Evolutionary conservation across 345 rosid species (phyloP).

Genomic region (Gossypium turneri): DNA sequence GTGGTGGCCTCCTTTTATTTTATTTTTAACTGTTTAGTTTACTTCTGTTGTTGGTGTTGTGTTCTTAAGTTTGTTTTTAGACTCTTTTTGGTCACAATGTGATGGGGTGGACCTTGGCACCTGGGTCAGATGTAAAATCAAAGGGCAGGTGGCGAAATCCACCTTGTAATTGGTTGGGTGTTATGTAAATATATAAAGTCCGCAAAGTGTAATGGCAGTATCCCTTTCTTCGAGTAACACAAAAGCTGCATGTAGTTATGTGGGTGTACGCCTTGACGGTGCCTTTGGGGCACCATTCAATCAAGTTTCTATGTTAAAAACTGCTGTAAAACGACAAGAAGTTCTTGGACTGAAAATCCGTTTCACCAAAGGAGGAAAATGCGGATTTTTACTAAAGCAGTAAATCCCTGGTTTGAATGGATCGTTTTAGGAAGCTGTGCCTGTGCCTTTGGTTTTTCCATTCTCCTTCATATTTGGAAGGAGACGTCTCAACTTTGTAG

Average conservation of each 20-base stretch:
- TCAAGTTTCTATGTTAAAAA: background rate
- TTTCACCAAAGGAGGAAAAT: background rate
- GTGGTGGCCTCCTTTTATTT: background rate
- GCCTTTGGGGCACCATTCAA: background rate
- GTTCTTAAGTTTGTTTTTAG: background rate
- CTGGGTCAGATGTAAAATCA: conserved; percentile 7
- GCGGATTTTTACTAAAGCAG: background rate
- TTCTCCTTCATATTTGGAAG: too few species aligned
- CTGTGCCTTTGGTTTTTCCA: too few species aligned
- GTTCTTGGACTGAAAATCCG: background rate
- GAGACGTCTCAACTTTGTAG: too few species aligned
- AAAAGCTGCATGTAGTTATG: background rate
- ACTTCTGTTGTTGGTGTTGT: background rate
- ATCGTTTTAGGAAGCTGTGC: background rate
- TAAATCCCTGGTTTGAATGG: background rate
- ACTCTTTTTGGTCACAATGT: background rate
- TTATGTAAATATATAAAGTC: too few species aligned
- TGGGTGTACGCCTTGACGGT: background rate
- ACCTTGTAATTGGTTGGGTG: conserved; percentile 18
- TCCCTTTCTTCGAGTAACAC: too few species aligned
- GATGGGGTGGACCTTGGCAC: conserved; percentile 28
- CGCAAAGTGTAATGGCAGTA: too few species aligned
- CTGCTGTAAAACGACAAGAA: background rate
- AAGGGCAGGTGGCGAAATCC: conserved; percentile 37
- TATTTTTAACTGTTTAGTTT: background rate